Evolutionary conservation across 78 protist species (phyloP), one percentile per base, ranked within the genome.

Genomic region (Dictyostelium capitatum): DNA sequence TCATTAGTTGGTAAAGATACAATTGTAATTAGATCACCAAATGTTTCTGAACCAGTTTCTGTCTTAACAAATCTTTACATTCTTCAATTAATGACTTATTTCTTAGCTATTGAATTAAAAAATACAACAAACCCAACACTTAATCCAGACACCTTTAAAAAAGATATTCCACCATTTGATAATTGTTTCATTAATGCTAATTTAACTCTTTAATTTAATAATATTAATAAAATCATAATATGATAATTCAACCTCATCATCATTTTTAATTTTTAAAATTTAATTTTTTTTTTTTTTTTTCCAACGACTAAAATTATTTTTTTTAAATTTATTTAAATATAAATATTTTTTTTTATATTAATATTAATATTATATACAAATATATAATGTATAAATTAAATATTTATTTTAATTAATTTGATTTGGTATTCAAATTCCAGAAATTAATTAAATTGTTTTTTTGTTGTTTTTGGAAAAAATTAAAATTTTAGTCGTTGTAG

Each of bases 41-140:
- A 70, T 77, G 77, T 77, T 4, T 56, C 79, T 0, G 92, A 85
- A n/a, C 83, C 92, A 64, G 19, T 85, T 17, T 50, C 47, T n/a
- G 48, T 85, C 10, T 2, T 85, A 0, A 85, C 92, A n/a, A 85
- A 77, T 64, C 32, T 85, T 6, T 30, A 12, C 28, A n/a, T 19
- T 69, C 67, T 85, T 8, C 92, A 85, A 85, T 64, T 77, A 54
- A n/a, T 85, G n/a, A 85, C 84, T 1, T 85, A 85, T 64, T 48
- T n/a, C 30, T 10, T 85, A 20, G 82, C 92, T 23, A 2, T 85
- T 1, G 90, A 67, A 41, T 59, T 59, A 23, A 47, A 32, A 48
- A 37, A 37, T 0, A 77, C 83, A 20, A 37, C 43, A 3, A 37
- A 3, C 2, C 43, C 43, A 37, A 37, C 43, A 37, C 43, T 37